Evolutionary conservation across 441 rosid species (phyloP).

Genomic region (Francoa sonchifolia): DNA sequence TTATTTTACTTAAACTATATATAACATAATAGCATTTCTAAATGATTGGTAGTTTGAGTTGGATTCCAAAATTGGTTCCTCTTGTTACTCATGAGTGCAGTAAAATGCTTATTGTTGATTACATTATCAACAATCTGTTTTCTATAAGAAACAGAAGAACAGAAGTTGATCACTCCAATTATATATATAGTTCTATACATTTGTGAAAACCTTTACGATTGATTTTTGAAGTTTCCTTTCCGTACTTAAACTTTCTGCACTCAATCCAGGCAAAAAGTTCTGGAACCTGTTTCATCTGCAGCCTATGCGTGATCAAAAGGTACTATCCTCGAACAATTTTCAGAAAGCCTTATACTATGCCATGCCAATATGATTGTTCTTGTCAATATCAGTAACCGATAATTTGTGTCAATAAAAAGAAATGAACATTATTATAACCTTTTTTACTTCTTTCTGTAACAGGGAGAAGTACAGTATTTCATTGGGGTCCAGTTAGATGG

Average conservation of each 20-base stretch:
- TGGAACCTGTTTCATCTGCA: conserved; percentile 98
- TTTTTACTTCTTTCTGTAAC: conserved; percentile 6
- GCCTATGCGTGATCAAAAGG: conserved; percentile 99
- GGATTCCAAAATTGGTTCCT: background rate
- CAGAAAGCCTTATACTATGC: background rate
- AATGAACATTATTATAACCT: too few species aligned
- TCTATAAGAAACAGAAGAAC: background rate
- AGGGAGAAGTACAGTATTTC: conserved; percentile 99
- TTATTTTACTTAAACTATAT: background rate
- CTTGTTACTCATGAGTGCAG: background rate
- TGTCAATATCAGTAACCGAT: too few species aligned
- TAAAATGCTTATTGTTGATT: too few species aligned
- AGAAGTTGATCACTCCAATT: too few species aligned
- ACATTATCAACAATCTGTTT: background rate
- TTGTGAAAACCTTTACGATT: background rate
- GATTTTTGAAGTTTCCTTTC: background rate
- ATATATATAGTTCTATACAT: too few species aligned
- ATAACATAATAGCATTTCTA: background rate
- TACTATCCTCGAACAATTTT: conserved; percentile 11
- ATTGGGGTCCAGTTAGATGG: conserved; percentile 97
- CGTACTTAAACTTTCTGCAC: conserved; percentile 3
- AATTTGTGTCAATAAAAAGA: too few species aligned
- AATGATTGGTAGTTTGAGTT: background rate
- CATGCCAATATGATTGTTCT: too few species aligned
- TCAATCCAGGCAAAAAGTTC: conserved; percentile 74